Evolutionary conservation across 371 early-diverging fungal genomes (phyloP).

Genomic region (Rhizopus stolonifer): DNA sequence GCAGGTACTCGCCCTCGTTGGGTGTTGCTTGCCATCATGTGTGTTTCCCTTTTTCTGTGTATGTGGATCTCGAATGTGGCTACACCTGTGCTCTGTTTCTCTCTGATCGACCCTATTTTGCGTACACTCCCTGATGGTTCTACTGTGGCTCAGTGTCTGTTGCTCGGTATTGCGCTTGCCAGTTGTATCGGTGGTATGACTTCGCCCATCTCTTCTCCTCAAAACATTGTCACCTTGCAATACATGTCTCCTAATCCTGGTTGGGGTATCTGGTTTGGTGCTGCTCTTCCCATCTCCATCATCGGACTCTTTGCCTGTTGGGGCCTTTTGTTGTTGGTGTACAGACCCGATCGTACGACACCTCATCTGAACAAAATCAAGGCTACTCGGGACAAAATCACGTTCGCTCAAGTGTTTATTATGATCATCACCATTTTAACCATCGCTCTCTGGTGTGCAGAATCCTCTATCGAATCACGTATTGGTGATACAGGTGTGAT

Average conservation of each 20-base stretch:
- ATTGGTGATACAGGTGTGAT: constrained; percentile 94
- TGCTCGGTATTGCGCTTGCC: constrained; percentile 93
- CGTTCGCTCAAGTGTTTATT: constrained; percentile 58
- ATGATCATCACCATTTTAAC: constrained; percentile 59
- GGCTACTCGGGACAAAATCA: constrained; percentile 54
- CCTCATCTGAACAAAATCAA: constrained; percentile 54
- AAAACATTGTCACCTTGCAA: constrained; percentile 87
- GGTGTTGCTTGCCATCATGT: constrained; percentile 77
- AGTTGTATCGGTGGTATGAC: constrained; percentile 97
- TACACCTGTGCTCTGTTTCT: constrained; percentile 83
- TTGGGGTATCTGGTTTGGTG: constrained; percentile 84
- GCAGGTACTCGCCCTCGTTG: constrained; percentile 72
- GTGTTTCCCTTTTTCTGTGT: constrained; percentile 69
- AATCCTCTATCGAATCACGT: constrained; percentile 61
- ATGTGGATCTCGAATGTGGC: constrained; percentile 88
- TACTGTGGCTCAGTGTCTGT: constrained; percentile 79
- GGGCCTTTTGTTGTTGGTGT: constrained; percentile 73
- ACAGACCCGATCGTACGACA: constrained; percentile 58
- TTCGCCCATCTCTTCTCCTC: constrained; percentile 95
- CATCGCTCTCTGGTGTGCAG: constrained; percentile 89
- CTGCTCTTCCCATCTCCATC: constrained; percentile 75
- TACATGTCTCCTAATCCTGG: constrained; percentile 85
- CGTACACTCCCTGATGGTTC: constrained; percentile 64
- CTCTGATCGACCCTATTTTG: constrained; percentile 74
- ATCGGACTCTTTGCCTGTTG: constrained; percentile 76